Percentiles rank a stretch among this genome's conserved stretches.
Conservation (phyloP, 495 filamentous ascomycete genomes). For the Immersiella caudata region DNA sequence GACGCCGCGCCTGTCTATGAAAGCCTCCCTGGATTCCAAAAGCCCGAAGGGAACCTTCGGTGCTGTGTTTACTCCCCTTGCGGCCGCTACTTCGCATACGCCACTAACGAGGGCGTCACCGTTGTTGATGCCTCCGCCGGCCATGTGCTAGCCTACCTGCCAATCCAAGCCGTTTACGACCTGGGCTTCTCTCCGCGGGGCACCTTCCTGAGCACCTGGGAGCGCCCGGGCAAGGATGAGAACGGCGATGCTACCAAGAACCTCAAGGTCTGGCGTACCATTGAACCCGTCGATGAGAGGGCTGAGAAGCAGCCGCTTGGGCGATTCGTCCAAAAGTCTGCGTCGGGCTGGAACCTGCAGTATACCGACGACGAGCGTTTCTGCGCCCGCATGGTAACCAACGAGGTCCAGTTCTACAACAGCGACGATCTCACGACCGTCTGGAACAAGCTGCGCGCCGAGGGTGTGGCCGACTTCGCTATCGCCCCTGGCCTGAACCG, state of each 20-base stretch:
- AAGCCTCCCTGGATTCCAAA: slow-evolving; percentile 79
- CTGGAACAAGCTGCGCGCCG: slow-evolving; percentile 92
- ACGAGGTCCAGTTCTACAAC: slow-evolving; percentile 96
- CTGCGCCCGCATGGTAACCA: slow-evolving; percentile 92
- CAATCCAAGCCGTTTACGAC: slow-evolving; percentile 83
- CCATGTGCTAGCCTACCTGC: slow-evolving; percentile 71
- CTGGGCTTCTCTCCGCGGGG: slow-evolving; percentile 91
- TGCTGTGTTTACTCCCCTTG: slow-evolving; percentile 94
- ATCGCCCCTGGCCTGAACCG: slow-evolving; percentile 85
- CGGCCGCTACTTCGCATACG: slow-evolving; percentile 94
- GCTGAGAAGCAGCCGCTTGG: slow-evolving; percentile 75
- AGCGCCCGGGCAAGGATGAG: slow-evolving; percentile 88
- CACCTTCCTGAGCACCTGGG: slow-evolving; percentile 94
- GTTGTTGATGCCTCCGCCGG: slow-evolving; percentile 82
- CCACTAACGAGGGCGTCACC: slow-evolving; percentile 82
- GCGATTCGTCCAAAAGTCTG: slow-evolving; percentile 89
- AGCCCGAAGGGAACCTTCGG: slow-evolving; percentile 90
- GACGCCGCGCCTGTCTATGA: slow-evolving; percentile 88
- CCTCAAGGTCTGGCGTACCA: slow-evolving; percentile 89
- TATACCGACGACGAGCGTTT: slow-evolving; percentile 90
- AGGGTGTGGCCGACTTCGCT: slow-evolving; percentile 89
- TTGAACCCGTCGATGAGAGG: slow-evolving; percentile 57
- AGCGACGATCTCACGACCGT: slow-evolving; percentile 80
- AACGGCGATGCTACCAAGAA: slow-evolving; percentile 92
- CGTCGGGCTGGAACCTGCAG: slow-evolving; percentile 96